Evolutionary conservation across 768 basidiomycete species (phyloP).

Genomic region (Candolleomyces eurysporus): DNA sequence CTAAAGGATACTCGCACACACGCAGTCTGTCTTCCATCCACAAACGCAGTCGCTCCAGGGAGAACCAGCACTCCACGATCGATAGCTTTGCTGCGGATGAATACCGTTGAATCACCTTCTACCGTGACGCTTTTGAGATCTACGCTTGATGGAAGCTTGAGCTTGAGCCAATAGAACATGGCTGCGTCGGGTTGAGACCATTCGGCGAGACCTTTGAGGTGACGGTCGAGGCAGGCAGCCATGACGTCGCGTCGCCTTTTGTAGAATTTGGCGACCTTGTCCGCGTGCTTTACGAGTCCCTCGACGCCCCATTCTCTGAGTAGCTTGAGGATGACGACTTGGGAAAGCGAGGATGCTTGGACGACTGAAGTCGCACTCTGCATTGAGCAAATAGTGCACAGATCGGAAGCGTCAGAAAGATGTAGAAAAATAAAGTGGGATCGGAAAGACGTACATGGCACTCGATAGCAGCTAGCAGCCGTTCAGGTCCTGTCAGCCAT

Average conservation of each 20-base stretch:
- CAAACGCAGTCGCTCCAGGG: conserved; percentile 75
- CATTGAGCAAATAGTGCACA: neutral
- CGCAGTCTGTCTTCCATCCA: conserved; percentile 60
- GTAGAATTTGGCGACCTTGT: conserved; percentile 66
- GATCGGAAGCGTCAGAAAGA: neutral
- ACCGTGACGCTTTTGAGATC: conserved; percentile 5
- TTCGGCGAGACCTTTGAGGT: conserved; percentile 71
- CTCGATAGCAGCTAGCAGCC: conserved; percentile 65
- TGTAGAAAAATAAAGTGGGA: neutral
- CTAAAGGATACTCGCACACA: conserved; percentile 82
- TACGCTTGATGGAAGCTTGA: conserved; percentile 15
- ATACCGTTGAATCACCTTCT: conserved; percentile 60
- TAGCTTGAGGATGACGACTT: conserved; percentile 55
- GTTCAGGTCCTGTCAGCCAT: conserved; percentile 69
- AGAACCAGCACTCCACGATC: conserved; percentile 80
- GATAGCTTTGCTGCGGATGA: conserved; percentile 70
- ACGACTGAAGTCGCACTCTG: conserved; percentile 62
- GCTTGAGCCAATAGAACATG: conserved; percentile 82
- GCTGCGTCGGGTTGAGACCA: conserved; percentile 71
- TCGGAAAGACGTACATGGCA: conserved; percentile 46
- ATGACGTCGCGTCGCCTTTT: conserved; percentile 67
- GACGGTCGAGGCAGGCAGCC: conserved; percentile 61
- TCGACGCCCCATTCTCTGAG: conserved; percentile 69
- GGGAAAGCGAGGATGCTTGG: conserved; percentile 57
- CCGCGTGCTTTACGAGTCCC: conserved; percentile 65